A percentile compares a stretch with the other conserved stretches of the same genome.
These are phyloP conservation scores for Volvox carteri DNA, from an alignment of 163 green algal genomes.

Conservation along the genomic window DNA sequence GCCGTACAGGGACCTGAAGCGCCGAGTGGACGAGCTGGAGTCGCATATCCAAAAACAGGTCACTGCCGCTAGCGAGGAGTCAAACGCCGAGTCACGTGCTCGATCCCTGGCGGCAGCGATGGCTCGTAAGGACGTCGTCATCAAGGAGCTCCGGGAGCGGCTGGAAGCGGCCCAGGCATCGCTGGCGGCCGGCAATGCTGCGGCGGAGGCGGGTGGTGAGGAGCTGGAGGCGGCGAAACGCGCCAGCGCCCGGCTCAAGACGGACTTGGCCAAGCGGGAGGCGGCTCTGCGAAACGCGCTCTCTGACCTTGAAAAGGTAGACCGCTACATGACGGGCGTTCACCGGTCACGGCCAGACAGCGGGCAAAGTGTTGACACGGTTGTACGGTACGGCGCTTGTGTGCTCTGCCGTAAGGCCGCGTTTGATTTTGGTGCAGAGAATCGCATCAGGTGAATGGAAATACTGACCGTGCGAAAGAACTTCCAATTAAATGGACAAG, in stretches of 20 bases:
- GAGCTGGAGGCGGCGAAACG: slow-evolving; percentile 56
- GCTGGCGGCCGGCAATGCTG: neutral
- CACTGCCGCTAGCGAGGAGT: neutral
- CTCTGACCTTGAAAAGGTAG: slow-evolving; percentile 58
- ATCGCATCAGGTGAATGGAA: no score
- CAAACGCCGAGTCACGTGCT: slow-evolving; percentile 50
- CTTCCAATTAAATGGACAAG: no score
- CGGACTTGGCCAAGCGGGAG: slow-evolving; percentile 62
- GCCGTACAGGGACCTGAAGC: slow-evolving; percentile 42
- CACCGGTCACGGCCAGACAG: no score
- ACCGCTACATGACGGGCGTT: neutral
- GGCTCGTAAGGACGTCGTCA: slow-evolving; percentile 61
- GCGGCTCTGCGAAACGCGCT: slow-evolving; percentile 49
- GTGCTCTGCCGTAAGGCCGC: neutral
- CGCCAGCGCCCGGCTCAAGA: slow-evolving; percentile 31
- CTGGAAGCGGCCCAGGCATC: slow-evolving; percentile 47
- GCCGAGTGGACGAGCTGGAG: slow-evolving; percentile 42
- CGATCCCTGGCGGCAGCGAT: slow-evolving; percentile 52
- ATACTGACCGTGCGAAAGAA: no score
- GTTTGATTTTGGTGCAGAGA: no score
- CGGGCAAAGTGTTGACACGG: no score
- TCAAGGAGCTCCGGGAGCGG: slow-evolving; percentile 58
- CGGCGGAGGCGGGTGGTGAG: slow-evolving; percentile 32
- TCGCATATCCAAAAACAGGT: neutral
- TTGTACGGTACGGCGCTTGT: no score